Conservation (phyloP, 805 yeast genomes). For the Pichia exigua region DNA sequence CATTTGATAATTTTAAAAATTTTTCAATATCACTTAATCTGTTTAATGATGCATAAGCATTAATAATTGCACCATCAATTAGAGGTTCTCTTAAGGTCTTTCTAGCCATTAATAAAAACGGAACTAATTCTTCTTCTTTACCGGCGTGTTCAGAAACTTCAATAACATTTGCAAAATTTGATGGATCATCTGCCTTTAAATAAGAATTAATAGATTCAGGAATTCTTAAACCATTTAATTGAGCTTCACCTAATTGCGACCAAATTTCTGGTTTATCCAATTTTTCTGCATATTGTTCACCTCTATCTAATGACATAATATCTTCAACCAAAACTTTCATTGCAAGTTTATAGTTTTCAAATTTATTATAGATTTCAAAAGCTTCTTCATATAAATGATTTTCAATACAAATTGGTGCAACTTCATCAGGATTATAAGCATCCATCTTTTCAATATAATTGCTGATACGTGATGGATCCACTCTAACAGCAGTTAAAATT, state of each 20-base stretch:
- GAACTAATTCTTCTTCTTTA: conserved; percentile 86
- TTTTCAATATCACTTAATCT: conserved; percentile 74
- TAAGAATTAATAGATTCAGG: conserved; percentile 90
- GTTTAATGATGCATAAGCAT: conserved; percentile 76
- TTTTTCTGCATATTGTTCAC: conserved; percentile 86
- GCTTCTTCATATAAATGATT: conserved; percentile 91
- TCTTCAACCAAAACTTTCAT: conserved; percentile 88
- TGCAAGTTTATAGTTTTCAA: conserved; percentile 70
- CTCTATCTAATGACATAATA: conserved; percentile 90
- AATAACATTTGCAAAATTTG: conserved; percentile 83
- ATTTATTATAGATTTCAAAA: conserved; percentile 81
- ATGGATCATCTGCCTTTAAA: conserved; percentile 85
- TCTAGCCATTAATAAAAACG: conserved; percentile 87
- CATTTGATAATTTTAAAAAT: conserved; percentile 79
- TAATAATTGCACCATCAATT: conserved; percentile 86
- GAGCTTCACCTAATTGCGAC: conserved; percentile 95
- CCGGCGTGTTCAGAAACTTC: conserved; percentile 95
- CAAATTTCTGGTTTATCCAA: conserved; percentile 79
- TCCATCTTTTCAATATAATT: conserved; percentile 84
- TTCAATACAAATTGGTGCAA: conserved; percentile 86
- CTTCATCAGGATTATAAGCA: conserved; percentile 86
- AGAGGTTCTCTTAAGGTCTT: conserved; percentile 81
- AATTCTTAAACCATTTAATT: conserved; percentile 85
- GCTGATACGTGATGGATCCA: conserved; percentile 79
- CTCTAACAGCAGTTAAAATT: conserved; percentile 90